Evolutionary conservation across 2,329 filamentous ascomycete genomes (phyloP).

Genomic region (Bimuria novae-zelandiae): DNA sequence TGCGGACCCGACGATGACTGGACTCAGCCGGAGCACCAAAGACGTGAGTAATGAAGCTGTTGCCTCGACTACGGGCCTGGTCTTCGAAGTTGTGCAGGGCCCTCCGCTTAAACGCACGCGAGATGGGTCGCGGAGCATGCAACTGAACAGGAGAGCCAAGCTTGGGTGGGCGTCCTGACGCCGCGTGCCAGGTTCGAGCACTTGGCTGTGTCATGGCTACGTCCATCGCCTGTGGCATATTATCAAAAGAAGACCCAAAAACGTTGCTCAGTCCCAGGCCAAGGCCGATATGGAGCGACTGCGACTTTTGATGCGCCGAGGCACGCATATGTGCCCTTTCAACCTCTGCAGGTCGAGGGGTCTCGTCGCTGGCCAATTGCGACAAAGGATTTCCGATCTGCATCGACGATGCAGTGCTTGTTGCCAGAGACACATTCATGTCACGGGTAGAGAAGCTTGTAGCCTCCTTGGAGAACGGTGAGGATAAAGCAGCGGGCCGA

Average conservation of each 20-base stretch:
- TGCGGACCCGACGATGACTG: conserved; percentile 61
- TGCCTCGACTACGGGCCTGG: conserved; percentile 39
- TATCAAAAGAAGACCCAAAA: conserved; percentile 51
- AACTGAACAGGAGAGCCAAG: conserved; percentile 61
- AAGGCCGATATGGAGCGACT: conserved; percentile 54
- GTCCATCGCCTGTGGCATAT: conserved; percentile 36
- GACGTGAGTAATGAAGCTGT: conserved; percentile 51
- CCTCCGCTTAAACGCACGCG: conserved; percentile 62
- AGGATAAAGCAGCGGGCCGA: conserved; percentile 49
- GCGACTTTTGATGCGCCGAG: conserved; percentile 57
- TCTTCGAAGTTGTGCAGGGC: conserved; percentile 61
- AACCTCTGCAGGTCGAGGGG: conserved; percentile 41
- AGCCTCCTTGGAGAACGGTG: conserved; percentile 37
- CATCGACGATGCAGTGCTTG: conserved; percentile 58
- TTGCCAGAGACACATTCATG: conserved; percentile 56
- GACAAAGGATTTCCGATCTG: conserved; percentile 55
- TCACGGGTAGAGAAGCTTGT: conserved; percentile 53
- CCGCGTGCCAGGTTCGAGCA: conserved; percentile 42
- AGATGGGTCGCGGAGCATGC: conserved; percentile 56
- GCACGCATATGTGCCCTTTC: conserved; percentile 52
- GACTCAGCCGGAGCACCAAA: conserved; percentile 55
- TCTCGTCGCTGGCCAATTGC: conserved; percentile 47
- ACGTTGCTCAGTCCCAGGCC: conserved; percentile 48
- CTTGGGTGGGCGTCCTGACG: conserved; percentile 29
- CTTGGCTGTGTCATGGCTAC: conserved; percentile 31